Evolutionary conservation across 2,329 filamentous ascomycete genomes (phyloP), one percentile per base, ranked within the genome.

Genomic region (Sarocladiaceae sp.): DNA sequence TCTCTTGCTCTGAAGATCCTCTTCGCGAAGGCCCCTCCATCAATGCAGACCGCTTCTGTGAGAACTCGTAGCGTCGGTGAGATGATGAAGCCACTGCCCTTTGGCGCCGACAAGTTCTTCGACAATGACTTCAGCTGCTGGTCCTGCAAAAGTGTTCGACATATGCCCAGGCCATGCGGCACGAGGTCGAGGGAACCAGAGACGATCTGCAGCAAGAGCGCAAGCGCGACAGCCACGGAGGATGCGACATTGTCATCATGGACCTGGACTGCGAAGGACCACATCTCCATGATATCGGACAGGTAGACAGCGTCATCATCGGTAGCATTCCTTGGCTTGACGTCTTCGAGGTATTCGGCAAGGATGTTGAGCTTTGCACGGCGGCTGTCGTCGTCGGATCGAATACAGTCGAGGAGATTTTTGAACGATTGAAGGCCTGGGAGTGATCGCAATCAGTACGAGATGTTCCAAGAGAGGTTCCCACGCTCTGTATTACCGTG

Each of bases 41-140:
- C 90, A 51, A 95, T 85, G 45, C 74, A 81, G 13, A 88, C 79
- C n/a, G 90, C 75, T 64, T 98, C 91, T 43, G 83, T 86, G 48
- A 98, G 74, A 43, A 98, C 68, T 46, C 91, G 82, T 47, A 98
- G 68, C 19, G 86, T 90, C 1, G 93, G 91, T 3, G 88, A 93
- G 48, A 96, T 90, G 47, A 97, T 70, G 62, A 87, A 88, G 31
- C 89, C 88, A 58, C 94, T 95, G 39, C 80, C 76, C 62, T 88
- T 90, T 19, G 86, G 83, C 0, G 87, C 80, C 3, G 86, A 83
- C 15, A 97, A 67, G 48, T 88, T 88, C 48, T 83, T 82, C 24
- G 87, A 82, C 19, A 97, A 67, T 3, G 95, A 76, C 53, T 90
- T 88, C 50, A 90, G 72, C 53, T 95, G 88, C 20, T 83, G 78